Evolutionary conservation across 2,329 filamentous ascomycete species (phyloP).

Genomic region (Paramyrothecium roridum): DNA sequence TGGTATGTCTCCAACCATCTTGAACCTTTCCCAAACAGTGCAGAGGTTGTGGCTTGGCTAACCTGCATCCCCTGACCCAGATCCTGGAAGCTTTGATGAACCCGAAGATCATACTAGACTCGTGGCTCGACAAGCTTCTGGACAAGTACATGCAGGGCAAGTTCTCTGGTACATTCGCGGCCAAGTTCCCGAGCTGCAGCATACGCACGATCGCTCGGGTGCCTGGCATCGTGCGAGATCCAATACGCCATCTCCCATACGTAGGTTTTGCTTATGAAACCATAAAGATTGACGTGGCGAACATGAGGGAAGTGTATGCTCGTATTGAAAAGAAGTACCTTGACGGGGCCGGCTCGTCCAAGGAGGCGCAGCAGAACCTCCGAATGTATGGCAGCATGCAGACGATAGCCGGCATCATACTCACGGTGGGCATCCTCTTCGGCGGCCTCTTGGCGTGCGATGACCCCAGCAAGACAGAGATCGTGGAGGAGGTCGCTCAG

Average conservation of each 20-base stretch:
- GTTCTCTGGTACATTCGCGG: constrained; percentile 3
- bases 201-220: constrained; percentile 11
- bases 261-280: constrained; percentile 13
- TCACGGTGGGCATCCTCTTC: constrained; percentile 15
- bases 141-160: constrained; percentile 6
- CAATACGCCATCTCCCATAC: constrained; percentile 9
- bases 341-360: neutral
- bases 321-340: neutral
- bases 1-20: constrained; percentile 17
- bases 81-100: constrained; percentile 28
- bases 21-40: no score
- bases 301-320: neutral
- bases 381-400: constrained; percentile 4
- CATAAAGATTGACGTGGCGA: constrained; percentile 9
- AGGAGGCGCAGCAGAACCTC: neutral
- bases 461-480: constrained; percentile 5
- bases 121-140: constrained; percentile 13
- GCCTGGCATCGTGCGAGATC: constrained; percentile 14
- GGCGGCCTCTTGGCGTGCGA: constrained; percentile 19
- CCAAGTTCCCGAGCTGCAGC: constrained; percentile 5
- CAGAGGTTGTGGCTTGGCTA: neutral
- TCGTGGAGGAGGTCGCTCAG: constrained; percentile 11
- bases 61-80: constrained; percentile 11
- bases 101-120: constrained; percentile 16
- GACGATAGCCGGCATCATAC: constrained; percentile 12